Conservation (phyloP, 768 basidiomycete genomes). For the Leccinum longicurvipes region DNA sequence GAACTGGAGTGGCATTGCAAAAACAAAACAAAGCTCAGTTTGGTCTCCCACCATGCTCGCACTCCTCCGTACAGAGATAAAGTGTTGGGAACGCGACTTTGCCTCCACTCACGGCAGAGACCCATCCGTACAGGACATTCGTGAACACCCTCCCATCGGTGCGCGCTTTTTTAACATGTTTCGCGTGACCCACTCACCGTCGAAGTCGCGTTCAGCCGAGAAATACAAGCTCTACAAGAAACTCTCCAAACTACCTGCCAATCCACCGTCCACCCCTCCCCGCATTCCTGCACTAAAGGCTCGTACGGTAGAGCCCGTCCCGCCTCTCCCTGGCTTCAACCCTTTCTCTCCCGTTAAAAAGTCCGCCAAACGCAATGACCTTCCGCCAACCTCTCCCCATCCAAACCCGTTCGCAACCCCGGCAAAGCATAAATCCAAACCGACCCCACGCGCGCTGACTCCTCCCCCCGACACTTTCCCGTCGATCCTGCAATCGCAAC, state of each 20-base stretch:
- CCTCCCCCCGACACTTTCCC: slow-evolving; percentile 44
- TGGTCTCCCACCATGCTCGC: slow-evolving; percentile 5
- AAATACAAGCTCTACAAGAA: slow-evolving; percentile 84
- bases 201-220: slow-evolving; percentile 45
- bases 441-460: slow-evolving; percentile 20
- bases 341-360: slow-evolving; percentile 80
- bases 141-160: slow-evolving; percentile 60
- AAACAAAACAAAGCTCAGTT: not conserved
- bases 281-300: slow-evolving; percentile 41
- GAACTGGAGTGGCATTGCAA: not conserved
- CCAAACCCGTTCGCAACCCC: slow-evolving; percentile 49
- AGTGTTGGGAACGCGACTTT: slow-evolving; percentile 75
- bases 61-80: slow-evolving; percentile 64
- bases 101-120: slow-evolving; percentile 50
- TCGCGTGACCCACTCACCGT: not conserved
- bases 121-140: slow-evolving; percentile 72
- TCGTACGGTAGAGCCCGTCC: slow-evolving; percentile 50
- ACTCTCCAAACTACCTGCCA: slow-evolving; percentile 48
- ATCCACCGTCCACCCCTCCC: slow-evolving; percentile 34
- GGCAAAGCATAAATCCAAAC: slow-evolving; percentile 32
- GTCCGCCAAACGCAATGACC: slow-evolving; percentile 3
- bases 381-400: slow-evolving; percentile 10
- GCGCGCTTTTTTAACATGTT: slow-evolving; percentile 29
- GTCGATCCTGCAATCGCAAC: slow-evolving; percentile 23
- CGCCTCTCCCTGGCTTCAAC: slow-evolving; percentile 58